Evolutionary conservation across 2,329 filamentous ascomycete species (phyloP).

Genomic region (Ilyonectria destructans): DNA sequence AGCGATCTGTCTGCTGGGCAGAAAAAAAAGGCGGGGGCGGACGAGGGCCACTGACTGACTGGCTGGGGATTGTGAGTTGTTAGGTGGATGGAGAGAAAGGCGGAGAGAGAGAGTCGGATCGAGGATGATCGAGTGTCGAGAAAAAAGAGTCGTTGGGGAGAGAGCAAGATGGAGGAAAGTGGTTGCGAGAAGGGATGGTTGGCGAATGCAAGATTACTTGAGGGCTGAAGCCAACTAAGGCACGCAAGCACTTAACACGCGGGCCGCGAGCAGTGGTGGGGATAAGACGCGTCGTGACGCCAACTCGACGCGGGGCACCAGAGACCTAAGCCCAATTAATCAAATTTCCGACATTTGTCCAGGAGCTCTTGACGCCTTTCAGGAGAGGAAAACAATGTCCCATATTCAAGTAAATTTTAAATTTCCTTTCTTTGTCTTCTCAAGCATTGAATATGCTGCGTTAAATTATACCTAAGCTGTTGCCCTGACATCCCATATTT

Average conservation of each 20-base stretch:
- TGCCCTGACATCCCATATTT: neutral
- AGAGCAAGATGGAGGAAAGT: neutral
- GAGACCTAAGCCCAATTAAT: conserved; percentile 20
- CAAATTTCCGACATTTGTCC: neutral
- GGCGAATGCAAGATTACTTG: conserved; percentile 33
- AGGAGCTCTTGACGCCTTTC: neutral
- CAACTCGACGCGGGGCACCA: conserved; percentile 51
- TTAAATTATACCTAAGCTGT: neutral
- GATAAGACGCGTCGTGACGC: conserved; percentile 55
- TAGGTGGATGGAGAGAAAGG: neutral
- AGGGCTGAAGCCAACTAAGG: conserved; percentile 27
- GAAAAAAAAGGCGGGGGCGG: conserved; percentile 22
- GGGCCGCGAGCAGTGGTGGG: conserved; percentile 37
- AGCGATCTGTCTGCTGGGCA: conserved; percentile 2
- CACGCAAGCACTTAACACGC: conserved; percentile 56
- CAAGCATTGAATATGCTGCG: neutral
- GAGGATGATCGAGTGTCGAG: neutral
- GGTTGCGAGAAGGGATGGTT: conserved; percentile 19
- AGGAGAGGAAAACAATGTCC: neutral
- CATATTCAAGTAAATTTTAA: neutral
- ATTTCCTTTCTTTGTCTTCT: neutral
- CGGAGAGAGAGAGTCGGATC: conserved; percentile 1
- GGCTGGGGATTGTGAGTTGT: conserved; percentile 14
- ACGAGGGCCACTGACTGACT: conserved; percentile 23
- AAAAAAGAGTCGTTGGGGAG: neutral